Percentiles rank a stretch among this genome's conserved stretches.
Conservation (phyloP, 192 early-diverging fungal genomes). For the Umbelopsis vinacea region DNA sequence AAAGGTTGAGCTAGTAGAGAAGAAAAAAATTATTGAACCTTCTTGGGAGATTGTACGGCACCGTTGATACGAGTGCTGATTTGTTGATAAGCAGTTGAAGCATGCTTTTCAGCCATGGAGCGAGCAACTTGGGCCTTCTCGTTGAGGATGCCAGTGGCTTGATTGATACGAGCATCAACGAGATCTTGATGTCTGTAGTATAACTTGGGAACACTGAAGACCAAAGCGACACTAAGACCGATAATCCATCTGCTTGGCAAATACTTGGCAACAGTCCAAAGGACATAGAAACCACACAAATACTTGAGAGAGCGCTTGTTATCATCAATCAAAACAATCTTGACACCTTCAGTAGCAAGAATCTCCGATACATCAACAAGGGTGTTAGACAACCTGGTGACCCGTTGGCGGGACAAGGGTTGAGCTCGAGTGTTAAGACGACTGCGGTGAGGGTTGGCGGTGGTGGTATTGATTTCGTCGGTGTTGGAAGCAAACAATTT, state of each 20-base stretch:
- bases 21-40: background rate
- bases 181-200: constrained; percentile 4
- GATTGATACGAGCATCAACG: constrained; percentile 12
- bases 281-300: constrained; percentile 15
- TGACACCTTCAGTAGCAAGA: constrained; percentile 15
- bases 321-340: constrained; percentile 25
- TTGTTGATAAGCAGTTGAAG: constrained; percentile 3
- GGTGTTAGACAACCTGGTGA: background rate
- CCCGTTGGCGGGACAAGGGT: constrained; percentile 7
- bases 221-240: constrained; percentile 2
- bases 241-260: constrained; percentile 21
- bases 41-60: background rate
- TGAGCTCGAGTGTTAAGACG: background rate
- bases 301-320: constrained; percentile 25
- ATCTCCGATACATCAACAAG: constrained; percentile 10
- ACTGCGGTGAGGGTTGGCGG: constrained; percentile 32
- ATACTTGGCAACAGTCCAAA: constrained; percentile 23
- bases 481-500: constrained; percentile 29
- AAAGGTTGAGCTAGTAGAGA: too few species aligned
- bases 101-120: background rate
- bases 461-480: constrained; percentile 11
- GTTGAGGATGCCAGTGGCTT: background rate
- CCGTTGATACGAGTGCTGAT: constrained; percentile 11
- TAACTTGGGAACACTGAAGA: constrained; percentile 6
- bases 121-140: constrained; percentile 16